Evolutionary conservation across 495 filamentous ascomycete genomes (phyloP), one percentile per base, ranked within the genome.

Genomic region (Penicillium robsamsonii): DNA sequence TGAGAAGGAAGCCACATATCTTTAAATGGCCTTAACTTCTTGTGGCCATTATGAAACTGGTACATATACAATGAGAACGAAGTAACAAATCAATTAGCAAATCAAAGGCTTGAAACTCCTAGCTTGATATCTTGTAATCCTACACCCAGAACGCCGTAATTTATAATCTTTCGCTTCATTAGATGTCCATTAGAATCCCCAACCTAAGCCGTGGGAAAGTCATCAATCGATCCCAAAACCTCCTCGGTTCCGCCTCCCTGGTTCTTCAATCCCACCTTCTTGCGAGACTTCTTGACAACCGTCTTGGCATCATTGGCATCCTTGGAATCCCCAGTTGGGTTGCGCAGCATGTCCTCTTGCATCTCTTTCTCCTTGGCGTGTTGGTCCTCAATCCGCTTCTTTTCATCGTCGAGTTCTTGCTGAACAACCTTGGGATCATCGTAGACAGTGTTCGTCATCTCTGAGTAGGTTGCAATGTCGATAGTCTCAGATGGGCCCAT

Each of bases 331-430:
- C 72, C 70, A 35, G 66, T 67, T 0, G 75, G 74, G 47, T 78
- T 78, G 33, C 71, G 79, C 50, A 81, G 63, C 40, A 80, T 61
- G 35, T 80, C 76, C 56, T 84, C 72, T 64, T 81, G 77, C 62
- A 80, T 70, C 73, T 77, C 47, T 68, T 78, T 68, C 59, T 79
- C 69, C 55, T 86, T 86, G 50, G 84, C 81, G 53, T 88, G 84
- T 61, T 88, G 83, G 33, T 84, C 82, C 55, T 87, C 83, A 27
- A 87, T 80, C 45, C 71, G 70, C 59, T 81, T 79, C 60, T 86
- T 83, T 62, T 91, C 88, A n/a, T 85, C 84, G 45, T 90, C 80
- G 50, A 96, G 83, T 62, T 83, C 81, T 59, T 82, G 77, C 57
- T 82, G 70, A 60, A 85, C 67, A 53, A 81, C 65, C 71, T 76